phyloP scores from a whole-genome alignment of 2,329 filamentous ascomycete species.

The Knufia fluminis region DNA sequence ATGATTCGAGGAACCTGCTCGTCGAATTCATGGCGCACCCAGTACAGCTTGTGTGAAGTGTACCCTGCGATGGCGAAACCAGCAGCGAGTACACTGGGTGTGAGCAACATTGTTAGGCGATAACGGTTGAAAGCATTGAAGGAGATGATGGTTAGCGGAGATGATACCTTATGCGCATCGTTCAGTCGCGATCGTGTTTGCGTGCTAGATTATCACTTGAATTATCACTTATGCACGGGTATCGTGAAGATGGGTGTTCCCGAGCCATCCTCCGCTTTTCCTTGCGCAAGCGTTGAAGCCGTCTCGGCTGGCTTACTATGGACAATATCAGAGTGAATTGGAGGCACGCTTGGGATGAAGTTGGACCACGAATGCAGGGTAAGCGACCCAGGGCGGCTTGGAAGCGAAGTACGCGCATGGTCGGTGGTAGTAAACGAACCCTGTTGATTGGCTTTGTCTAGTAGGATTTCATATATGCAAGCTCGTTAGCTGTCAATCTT shows the following conservation, averaged over 20 bases:
- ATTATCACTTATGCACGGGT: neutral
- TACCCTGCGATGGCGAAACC: neutral
- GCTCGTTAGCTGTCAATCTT: conserved; percentile 1
- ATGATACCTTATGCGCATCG: neutral
- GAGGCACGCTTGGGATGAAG: neutral
- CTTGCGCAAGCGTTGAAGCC: neutral
- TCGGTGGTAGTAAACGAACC: neutral
- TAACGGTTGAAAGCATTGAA: neutral
- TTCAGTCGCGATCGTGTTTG: neutral
- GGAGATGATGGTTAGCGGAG: neutral
- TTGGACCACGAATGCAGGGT: neutral
- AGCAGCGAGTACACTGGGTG: neutral
- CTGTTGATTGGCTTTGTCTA: neutral
- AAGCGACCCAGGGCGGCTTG: neutral
- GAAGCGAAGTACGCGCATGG: neutral
- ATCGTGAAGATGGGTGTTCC: neutral
- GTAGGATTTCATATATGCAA: neutral
- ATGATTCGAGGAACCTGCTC: neutral
- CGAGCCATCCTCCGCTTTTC: neutral
- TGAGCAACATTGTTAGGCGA: neutral
- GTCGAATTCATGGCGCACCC: conserved; percentile 3
- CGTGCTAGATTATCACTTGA: neutral
- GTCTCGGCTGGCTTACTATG: neutral
- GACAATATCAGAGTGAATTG: neutral
- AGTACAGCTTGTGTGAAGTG: conserved; percentile 2